Base-by-base conservation (phyloP, 306 rosid genomes). In the Citrullus colocynthis region DNA sequence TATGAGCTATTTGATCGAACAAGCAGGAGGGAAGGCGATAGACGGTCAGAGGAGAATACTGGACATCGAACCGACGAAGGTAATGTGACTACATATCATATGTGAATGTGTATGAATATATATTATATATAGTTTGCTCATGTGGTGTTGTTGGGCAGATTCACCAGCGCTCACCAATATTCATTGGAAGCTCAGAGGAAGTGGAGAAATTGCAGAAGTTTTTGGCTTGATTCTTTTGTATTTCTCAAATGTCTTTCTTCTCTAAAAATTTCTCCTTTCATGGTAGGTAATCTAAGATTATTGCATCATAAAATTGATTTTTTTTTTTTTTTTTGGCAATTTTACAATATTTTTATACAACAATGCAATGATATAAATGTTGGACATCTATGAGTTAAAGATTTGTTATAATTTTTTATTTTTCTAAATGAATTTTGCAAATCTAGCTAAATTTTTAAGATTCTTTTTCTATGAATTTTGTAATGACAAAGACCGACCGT, bases 1-100 rank as follows among this genome's bases (percentile, higher is more conserved):
- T 30, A 85, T 85, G 88, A 85, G 88, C 80, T 85, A 82, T 62
- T 59, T 85, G 28, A 59, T 82, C 4, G 86, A 85, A 42, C 88
- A 85, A 73, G 88, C 85, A 2, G 88, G 88, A n/a, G 88, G 88
- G 55, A 78, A 58, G 70, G 85, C 85, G 37, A 82, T 60, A 14
- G 84, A 85, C 32, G 88, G 88, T 65, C 78, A 49, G 20, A 80
- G 39, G 63, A 77, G 84, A 66, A 82, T 85, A 24, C 82, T 85
- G 39, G 86, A 80, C 36, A 85, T 85, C 78, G 39, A 78, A 36
- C 88, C 88, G 15, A 45, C 7, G 2, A 30, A 82, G 83, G 85
- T 85, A 81, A 59, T 58, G 28, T 85, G 73, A 59, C 59, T 32
- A 48, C 3, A 0, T 48, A 48, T 51, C n/a, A 41, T 28, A 49